Evolutionary conservation across 2,329 filamentous ascomycete genomes (phyloP).

Genomic region (Ceratocystiopsis sp.): DNA sequence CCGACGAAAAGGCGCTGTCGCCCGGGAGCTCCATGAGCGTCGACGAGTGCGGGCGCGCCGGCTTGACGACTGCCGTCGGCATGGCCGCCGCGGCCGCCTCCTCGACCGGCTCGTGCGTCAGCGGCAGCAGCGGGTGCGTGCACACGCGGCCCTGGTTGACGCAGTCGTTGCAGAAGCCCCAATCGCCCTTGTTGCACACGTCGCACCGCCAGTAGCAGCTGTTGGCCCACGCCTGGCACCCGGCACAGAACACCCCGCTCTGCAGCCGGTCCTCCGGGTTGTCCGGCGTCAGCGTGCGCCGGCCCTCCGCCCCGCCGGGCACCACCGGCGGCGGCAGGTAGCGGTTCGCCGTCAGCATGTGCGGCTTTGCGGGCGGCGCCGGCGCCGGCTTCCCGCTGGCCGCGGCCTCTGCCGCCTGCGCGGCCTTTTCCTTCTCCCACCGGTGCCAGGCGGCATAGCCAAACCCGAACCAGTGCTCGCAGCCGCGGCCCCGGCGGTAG

Average conservation of each 20-base stretch:
- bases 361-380: constrained; percentile 28
- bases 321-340: constrained; percentile 32
- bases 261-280: constrained; percentile 53
- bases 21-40: constrained; percentile 21
- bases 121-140: constrained; percentile 62
- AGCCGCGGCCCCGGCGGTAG: constrained; percentile 62
- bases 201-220: constrained; percentile 83
- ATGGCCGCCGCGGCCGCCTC: constrained; percentile 3
- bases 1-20: constrained; percentile 11
- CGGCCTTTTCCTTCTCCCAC: constrained; percentile 35
- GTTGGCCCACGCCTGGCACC: constrained; percentile 57
- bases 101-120: constrained; percentile 39
- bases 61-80: background rate
- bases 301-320: constrained; percentile 35
- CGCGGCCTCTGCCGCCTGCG: constrained; percentile 16
- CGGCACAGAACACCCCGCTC: constrained; percentile 69
- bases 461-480: constrained; percentile 78
- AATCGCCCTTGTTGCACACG: constrained; percentile 77
- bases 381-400: constrained; percentile 11
- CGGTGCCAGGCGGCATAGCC: constrained; percentile 51
- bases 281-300: constrained; percentile 43
- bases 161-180: constrained; percentile 83
- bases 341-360: constrained; percentile 40
- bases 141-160: constrained; percentile 71
- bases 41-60: constrained; percentile 20